Conservation (phyloP, 257 asterid genomes). For the Leonotis leonurus region DNA sequence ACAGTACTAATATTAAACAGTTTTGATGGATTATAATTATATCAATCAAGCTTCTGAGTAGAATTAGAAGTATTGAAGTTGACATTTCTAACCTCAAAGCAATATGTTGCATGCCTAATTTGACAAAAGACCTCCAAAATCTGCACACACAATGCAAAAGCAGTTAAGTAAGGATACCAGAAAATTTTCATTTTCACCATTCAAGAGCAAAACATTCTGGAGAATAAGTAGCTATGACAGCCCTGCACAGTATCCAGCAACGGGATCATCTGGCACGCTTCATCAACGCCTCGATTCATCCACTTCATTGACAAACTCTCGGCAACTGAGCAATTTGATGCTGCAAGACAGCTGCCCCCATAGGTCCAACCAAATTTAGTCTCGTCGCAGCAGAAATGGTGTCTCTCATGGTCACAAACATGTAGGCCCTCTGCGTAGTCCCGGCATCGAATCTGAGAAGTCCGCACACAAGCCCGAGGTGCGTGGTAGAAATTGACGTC, state of each 20-base stretch:
- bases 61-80: not conserved
- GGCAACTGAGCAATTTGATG: conserved; percentile 54
- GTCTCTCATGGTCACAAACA: conserved; percentile 86
- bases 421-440: conserved; percentile 61
- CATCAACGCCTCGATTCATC: conserved; percentile 72
- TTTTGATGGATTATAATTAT: no score
- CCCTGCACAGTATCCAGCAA: conserved; percentile 87
- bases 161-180: no score
- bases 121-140: not conserved
- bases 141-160: not conserved
- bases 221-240: conserved; percentile 87
- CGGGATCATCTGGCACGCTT: conserved; percentile 88
- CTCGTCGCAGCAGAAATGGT: conserved; percentile 87
- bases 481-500: conserved; percentile 63
- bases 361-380: conserved; percentile 77
- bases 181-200: not conserved
- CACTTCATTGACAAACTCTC: conserved; percentile 63
- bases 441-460: conserved; percentile 59
- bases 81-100: not conserved
- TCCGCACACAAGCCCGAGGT: conserved; percentile 82
- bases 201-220: conserved; percentile 85
- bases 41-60: no score
- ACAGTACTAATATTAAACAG: no score
- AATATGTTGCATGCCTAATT: not conserved
- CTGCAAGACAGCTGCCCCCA: conserved; percentile 80